A percentile compares a stretch with the other conserved stretches of the same genome.
Conservation (phyloP, 805 yeast genomes). For the Schwanniomyces vanrijiae region DNA sequence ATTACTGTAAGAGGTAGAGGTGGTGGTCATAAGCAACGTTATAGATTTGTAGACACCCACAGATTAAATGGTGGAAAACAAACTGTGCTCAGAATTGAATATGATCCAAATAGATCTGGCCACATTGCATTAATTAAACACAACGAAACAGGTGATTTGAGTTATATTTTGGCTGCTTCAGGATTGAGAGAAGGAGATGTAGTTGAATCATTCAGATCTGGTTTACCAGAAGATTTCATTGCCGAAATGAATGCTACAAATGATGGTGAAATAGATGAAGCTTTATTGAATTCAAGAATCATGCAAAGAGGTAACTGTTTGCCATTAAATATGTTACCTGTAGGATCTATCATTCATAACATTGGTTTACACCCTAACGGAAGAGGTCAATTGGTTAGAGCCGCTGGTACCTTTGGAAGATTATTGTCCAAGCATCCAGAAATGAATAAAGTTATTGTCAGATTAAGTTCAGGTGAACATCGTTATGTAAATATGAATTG, state of each 20-base stretch:
- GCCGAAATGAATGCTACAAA: conserved; percentile 61
- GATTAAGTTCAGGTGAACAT: conserved; percentile 89
- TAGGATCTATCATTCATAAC: conserved; percentile 86
- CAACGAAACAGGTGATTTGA: conserved; percentile 55
- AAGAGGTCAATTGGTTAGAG: conserved; percentile 87
- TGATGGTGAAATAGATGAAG: conserved; percentile 89
- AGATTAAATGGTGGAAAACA: conserved; percentile 71
- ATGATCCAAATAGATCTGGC: conserved; percentile 91
- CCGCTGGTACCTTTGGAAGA: conserved; percentile 95
- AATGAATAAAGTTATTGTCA: conserved; percentile 69
- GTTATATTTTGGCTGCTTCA: conserved; percentile 87
- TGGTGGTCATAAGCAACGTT: conserved; percentile 92
- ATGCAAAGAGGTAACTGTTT: conserved; percentile 93
- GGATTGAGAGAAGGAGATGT: conserved; percentile 92
- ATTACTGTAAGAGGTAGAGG: conserved; percentile 95
- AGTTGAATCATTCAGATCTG: conserved; percentile 86
- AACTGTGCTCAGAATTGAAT: conserved; percentile 83
- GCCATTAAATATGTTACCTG: conserved; percentile 90
- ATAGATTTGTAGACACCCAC: conserved; percentile 76
- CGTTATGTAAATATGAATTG: conserved; percentile 84
- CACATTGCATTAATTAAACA: conserved; percentile 87
- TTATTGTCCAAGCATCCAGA: conserved; percentile 76
- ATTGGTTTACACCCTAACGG: conserved; percentile 69
- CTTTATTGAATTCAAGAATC: conserved; percentile 80
- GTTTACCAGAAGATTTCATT: conserved; percentile 74